Evolutionary conservation across 495 filamentous ascomycete genomes (phyloP).

Genomic region (Penicillium longicatenatum): DNA sequence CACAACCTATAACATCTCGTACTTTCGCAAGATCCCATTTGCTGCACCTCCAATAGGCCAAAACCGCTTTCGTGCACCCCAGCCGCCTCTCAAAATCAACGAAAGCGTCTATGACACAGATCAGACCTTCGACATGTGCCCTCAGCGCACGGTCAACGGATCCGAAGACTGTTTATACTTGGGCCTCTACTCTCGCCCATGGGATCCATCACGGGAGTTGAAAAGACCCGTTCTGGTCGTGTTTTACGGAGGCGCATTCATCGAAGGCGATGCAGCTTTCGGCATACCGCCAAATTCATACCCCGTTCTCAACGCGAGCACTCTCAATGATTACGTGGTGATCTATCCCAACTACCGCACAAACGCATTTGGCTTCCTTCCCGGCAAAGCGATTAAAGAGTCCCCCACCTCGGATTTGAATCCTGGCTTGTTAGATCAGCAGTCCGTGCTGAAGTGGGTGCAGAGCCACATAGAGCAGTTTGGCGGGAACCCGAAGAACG

Average conservation of each 20-base stretch:
- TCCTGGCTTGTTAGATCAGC: constrained; percentile 50
- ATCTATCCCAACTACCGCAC: constrained; percentile 57
- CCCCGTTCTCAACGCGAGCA: constrained; percentile 54
- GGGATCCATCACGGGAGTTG: constrained; percentile 34
- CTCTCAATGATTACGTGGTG: constrained; percentile 51
- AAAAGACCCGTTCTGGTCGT: constrained; percentile 59
- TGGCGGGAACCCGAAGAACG: constrained; percentile 51
- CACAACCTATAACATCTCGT: constrained; percentile 50
- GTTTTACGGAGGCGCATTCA: constrained; percentile 65
- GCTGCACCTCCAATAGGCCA: constrained; percentile 56
- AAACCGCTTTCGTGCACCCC: constrained; percentile 59
- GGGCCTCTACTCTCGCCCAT: constrained; percentile 59
- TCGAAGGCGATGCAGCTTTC: constrained; percentile 57
- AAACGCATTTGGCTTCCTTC: constrained; percentile 61
- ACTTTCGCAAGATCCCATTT: constrained; percentile 61
- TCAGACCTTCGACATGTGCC: constrained; percentile 58
- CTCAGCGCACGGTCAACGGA: constrained; percentile 59
- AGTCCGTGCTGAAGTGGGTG: constrained; percentile 56
- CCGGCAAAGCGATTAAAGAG: constrained; percentile 52
- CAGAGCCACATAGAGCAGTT: constrained; percentile 53
- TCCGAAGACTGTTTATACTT: constrained; percentile 65
- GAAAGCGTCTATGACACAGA: constrained; percentile 57
- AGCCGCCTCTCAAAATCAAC: constrained; percentile 48
- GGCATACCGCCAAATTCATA: constrained; percentile 56
- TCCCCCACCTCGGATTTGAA: constrained; percentile 52